Base-by-base conservation (phyloP, 208 protist genomes). In the Leishmania tropica region DNA sequence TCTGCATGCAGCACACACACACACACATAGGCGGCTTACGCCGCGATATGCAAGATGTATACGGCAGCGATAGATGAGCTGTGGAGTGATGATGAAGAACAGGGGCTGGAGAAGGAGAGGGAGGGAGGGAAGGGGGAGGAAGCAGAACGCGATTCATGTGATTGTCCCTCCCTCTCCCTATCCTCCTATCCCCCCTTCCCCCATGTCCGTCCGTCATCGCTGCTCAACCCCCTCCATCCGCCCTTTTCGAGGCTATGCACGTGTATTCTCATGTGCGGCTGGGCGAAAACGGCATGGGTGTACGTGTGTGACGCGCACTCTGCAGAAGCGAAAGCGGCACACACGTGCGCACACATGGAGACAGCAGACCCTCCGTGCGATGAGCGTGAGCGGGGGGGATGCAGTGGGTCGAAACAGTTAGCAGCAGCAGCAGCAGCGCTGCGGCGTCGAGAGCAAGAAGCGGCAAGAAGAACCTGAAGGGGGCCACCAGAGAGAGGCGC, bases 371-470 rank as follows among this genome's bases (percentile, higher is more conserved):
- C n/a, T 37, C n/a, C n/a, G 60, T 37, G n/a, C 60, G 11, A 37
- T 7, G n/a, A 37, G 28, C n/a, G n/a, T 67, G 60, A 37, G 10
- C 10, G 10, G 45, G 45, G 45, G 42, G 42, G 60, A 37, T 37
- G 60, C n/a, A 13, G 60, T 40, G 60, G 60, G 28, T 1, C 11
- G 11, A n/a, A n/a, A 5, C 60, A 37, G 24, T 7, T 67, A 67
- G 60, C 60, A 67, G 60, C 60, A 72, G 67, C 60, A 72, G 67
- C 67, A 47, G 67, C 17, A 72, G 67, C 67, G 67, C 19, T 37
- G 67, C 40, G 40, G 67, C 19, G 13, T 47, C 40, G 40, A 72
- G 40, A 4, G 17, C 28, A 72, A 72, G 40, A 45, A n/a, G 19
- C 40, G 19, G 42, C 64, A 70, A 21, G 11, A 42, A n/a, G 28